Evolutionary conservation across 345 rosid species (phyloP).

Genomic region (Populus tremula): DNA sequence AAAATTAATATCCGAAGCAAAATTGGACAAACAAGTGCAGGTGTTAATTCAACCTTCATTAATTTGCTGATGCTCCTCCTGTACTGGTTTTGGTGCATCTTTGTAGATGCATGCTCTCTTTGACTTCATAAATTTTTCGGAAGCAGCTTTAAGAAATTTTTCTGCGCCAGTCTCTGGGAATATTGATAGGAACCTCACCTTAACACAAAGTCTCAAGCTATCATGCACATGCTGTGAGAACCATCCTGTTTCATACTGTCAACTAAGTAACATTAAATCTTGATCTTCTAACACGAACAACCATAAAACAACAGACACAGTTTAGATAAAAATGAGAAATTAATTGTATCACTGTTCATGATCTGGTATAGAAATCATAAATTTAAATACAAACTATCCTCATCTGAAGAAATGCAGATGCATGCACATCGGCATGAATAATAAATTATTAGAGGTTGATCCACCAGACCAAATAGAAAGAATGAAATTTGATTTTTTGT

Average conservation of each 20-base stretch:
- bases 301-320: not conserved
- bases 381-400: not conserved
- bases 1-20: not conserved
- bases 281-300: constrained; percentile 7
- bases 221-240: constrained; percentile 66
- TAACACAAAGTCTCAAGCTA: constrained; percentile 66
- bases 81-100: constrained; percentile 43
- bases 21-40: constrained; percentile 11
- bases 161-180: constrained; percentile 70
- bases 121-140: constrained; percentile 73
- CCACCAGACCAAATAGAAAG: not conserved
- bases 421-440: not conserved
- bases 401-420: constrained; percentile 1
- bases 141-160: constrained; percentile 60
- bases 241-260: constrained; percentile 89
- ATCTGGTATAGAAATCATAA: not conserved
- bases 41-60: constrained; percentile 36
- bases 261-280: constrained; percentile 22
- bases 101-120: constrained; percentile 50
- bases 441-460: not conserved
- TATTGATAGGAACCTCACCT: constrained; percentile 73
- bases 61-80: constrained; percentile 39
- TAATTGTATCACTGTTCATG: not conserved
- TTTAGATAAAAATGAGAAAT: not conserved
- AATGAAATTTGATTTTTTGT: not conserved